Conservation (phyloP, 768 basidiomycete genomes). For the Russula ochroleuca region DNA sequence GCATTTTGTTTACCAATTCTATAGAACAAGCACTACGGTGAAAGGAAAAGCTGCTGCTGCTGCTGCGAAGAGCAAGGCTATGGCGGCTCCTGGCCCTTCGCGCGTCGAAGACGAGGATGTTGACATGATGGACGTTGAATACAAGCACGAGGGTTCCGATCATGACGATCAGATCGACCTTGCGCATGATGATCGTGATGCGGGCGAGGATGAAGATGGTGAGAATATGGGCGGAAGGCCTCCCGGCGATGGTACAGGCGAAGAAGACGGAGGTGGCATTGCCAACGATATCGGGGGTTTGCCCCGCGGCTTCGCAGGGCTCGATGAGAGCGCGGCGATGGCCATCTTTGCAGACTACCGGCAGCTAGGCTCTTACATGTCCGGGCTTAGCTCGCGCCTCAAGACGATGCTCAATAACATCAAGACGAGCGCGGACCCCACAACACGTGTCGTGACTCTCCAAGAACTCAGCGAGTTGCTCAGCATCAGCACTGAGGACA, state of each 20-base stretch:
- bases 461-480: constrained; percentile 94
- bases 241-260: constrained; percentile 34
- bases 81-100: constrained; percentile 60
- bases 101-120: constrained; percentile 65
- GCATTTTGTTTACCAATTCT: constrained; percentile 21
- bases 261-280: constrained; percentile 36
- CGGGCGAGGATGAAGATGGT: constrained; percentile 47
- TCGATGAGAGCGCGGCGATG: constrained; percentile 69
- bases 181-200: constrained; percentile 46
- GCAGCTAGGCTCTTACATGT: constrained; percentile 88
- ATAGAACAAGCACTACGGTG: constrained; percentile 45
- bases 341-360: constrained; percentile 85
- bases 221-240: constrained; percentile 39
- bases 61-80: constrained; percentile 51
- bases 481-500: constrained; percentile 96
- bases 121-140: constrained; percentile 69
- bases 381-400: constrained; percentile 79
- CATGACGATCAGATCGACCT: constrained; percentile 44
- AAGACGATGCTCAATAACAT: constrained; percentile 89
- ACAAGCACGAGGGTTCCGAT: constrained; percentile 46
- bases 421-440: constrained; percentile 78
- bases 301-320: constrained; percentile 29
- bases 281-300: constrained; percentile 30
- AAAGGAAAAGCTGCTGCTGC: constrained; percentile 40
- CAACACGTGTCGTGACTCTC: constrained; percentile 80